These are phyloP conservation scores for Candida namnaoensis DNA, from an alignment of 805 yeast genomes.

Conservation along the genomic window DNA sequence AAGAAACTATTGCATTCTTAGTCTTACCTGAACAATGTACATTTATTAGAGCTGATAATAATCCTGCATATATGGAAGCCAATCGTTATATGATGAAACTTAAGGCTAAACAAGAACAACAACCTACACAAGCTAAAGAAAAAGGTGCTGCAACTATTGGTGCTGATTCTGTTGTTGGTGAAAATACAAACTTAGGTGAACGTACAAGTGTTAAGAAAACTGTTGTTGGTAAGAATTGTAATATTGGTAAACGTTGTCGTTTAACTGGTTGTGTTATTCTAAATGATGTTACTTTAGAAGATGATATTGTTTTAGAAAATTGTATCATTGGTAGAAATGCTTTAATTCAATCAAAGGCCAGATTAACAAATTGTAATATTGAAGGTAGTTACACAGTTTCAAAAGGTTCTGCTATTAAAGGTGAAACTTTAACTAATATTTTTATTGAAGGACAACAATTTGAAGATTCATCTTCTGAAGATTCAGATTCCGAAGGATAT, in stretches of 20 bases:
- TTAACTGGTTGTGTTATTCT: conserved; percentile 79
- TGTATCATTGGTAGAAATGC: conserved; percentile 75
- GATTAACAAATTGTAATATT: conserved; percentile 73
- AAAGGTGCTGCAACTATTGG: conserved; percentile 71
- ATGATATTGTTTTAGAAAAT: conserved; percentile 71
- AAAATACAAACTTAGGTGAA: conserved; percentile 62
- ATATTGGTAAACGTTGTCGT: conserved; percentile 79
- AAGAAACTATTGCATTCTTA: conserved; percentile 61
- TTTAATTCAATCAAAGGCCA: conserved; percentile 52
- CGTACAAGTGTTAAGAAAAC: conserved; percentile 81
- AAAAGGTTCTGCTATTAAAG: conserved; percentile 41
- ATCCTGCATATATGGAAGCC: conserved; percentile 82
- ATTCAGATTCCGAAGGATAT: conserved; percentile 19
- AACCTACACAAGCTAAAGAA: conserved; percentile 27
- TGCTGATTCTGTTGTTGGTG: conserved; percentile 76
- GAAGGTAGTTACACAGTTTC: conserved; percentile 72
- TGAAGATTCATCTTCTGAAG: conserved; percentile 12
- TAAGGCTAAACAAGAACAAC: conserved; percentile 35
- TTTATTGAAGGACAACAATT: conserved; percentile 18
- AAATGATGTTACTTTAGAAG: conserved; percentile 64
- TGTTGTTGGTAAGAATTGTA: conserved; percentile 67
- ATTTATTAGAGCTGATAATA: conserved; percentile 71
- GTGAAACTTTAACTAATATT: conserved; percentile 43
- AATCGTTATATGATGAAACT: conserved; percentile 68
- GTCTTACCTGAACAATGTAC: conserved; percentile 60